Evolutionary conservation across 1,139 yeast genomes (phyloP).

Genomic region (Protomyces gravidus): DNA sequence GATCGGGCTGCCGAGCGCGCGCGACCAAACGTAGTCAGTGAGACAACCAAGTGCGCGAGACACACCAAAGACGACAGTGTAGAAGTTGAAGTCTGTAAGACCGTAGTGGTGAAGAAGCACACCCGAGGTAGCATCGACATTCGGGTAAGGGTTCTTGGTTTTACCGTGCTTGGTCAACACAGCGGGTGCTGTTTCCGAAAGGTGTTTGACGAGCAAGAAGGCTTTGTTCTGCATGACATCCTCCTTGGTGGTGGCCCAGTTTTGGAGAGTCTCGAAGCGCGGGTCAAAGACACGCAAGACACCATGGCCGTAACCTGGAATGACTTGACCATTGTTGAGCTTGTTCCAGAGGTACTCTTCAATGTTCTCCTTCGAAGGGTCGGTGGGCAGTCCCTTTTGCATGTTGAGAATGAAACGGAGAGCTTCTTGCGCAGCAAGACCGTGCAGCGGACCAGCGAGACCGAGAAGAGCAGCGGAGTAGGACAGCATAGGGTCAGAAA

Average conservation of each 20-base stretch:
- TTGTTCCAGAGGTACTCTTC: slow-evolving; percentile 94
- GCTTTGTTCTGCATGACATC: slow-evolving; percentile 83
- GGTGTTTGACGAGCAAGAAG: slow-evolving; percentile 81
- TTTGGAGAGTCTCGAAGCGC: slow-evolving; percentile 96
- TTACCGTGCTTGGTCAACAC: slow-evolving; percentile 57
- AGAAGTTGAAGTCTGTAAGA: slow-evolving; percentile 51
- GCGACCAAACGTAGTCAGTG: slow-evolving; percentile 88
- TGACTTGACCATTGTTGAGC: slow-evolving; percentile 88
- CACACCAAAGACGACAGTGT: slow-evolving; percentile 59
- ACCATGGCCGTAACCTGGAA: slow-evolving; percentile 98
- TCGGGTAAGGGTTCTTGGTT: slow-evolving; percentile 62
- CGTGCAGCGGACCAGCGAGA: slow-evolving; percentile 97
- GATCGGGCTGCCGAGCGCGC: slow-evolving; percentile 91
- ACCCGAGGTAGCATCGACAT: slow-evolving; percentile 59
- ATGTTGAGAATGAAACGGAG: slow-evolving; percentile 90
- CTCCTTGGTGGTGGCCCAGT: slow-evolving; percentile 58
- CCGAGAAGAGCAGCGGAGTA: slow-evolving; percentile 96
- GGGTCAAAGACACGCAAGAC: slow-evolving; percentile 97
- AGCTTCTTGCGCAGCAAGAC: slow-evolving; percentile 92
- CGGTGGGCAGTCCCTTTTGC: slow-evolving; percentile 72
- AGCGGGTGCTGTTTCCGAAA: slow-evolving; percentile 51
- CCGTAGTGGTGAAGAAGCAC: slow-evolving; percentile 59
- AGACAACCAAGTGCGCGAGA: slow-evolving; percentile 57
- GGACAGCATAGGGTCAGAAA: slow-evolving; percentile 89
- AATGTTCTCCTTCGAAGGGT: slow-evolving; percentile 68